Base-by-base conservation (phyloP, 2,329 filamentous ascomycete genomes). In the Mariannaea elegans region DNA sequence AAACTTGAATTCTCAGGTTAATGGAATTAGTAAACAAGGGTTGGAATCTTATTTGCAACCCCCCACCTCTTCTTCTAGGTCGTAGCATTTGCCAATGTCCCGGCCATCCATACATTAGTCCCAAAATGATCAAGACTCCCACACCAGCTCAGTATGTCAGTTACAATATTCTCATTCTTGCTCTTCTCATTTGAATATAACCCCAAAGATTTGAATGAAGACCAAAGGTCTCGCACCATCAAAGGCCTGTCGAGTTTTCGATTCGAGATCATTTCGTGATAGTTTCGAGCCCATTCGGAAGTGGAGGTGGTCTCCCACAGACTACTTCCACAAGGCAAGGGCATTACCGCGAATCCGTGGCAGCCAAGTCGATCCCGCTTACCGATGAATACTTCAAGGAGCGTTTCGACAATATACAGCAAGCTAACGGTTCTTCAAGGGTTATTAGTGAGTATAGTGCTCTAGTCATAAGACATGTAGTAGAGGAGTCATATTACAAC, bases 301-400 rank as follows among this genome's bases (percentile, higher is more conserved):
- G 24, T 48, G 2, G 51, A 55, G 14, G 45, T 14, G 16, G 32
- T 41, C 32, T 55, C 51, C 51, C 51, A 55, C 9, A 55, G 51
- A 10, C 24, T 13, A 19, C 42, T 19, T 16, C 19, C 24, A 12
- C 51, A 55, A 6, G 51, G 51, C 16, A 55, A 10, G 2, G 51
- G 51, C 7, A 32, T 23, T 23, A 16, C 21, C 19, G 23, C 14
- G 23, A 32, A 55, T 2, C 51, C 51, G 13, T 5, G 3, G 24
- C 51, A 55, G 5, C 7, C 24, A 1, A 31, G 7, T 9, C 24
- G n/a, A 29, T 55, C 42, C 29, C 51, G 23, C 29, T 47, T 29
- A 3, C 51, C 51, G 34, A 55, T 39, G 10, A 59, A 48, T 31
- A 65, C 54, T 9, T 65, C 62, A 36, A 68, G 50, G 14, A 68